A percentile compares a stretch with the other conserved stretches of the same genome.
Conservation (phyloP, 1,284 basidiomycete species). For the Pascua sp. region DNA sequence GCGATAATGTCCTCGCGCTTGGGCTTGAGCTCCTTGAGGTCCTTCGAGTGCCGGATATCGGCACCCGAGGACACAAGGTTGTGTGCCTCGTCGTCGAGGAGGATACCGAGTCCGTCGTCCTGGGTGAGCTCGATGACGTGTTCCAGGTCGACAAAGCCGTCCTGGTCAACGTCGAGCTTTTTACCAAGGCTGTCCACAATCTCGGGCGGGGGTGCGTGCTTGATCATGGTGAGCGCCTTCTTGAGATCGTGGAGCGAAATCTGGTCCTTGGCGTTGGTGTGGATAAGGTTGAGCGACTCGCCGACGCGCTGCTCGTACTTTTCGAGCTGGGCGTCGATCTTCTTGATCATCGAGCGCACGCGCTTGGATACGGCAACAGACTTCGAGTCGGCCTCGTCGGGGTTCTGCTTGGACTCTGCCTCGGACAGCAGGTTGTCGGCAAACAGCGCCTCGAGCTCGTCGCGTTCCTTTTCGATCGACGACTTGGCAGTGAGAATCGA, state of each 20-base stretch:
- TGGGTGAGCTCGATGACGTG: constrained; percentile 51
- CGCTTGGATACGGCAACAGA: constrained; percentile 73
- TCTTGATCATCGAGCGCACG: constrained; percentile 91
- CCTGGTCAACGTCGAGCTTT: constrained; percentile 93
- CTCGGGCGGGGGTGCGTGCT: constrained; percentile 87
- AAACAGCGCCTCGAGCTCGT: constrained; percentile 84
- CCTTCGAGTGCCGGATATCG: constrained; percentile 46
- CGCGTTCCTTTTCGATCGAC: constrained; percentile 93
- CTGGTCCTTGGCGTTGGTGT: constrained; percentile 83
- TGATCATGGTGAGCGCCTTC: constrained; percentile 87
- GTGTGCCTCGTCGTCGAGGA: constrained; percentile 44
- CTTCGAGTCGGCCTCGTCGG: constrained; percentile 45
- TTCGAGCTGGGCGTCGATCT: constrained; percentile 88
- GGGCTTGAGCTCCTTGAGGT: constrained; percentile 44
- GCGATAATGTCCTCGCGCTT: constrained; percentile 49
- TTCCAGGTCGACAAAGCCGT: constrained; percentile 71
- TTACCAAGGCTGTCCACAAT: constrained; percentile 83
- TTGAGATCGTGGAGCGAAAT: constrained; percentile 87
- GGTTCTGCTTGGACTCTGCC: constrained; percentile 56
- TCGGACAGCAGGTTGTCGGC: constrained; percentile 86
- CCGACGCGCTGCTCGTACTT: constrained; percentile 91
- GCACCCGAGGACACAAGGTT: constrained; percentile 43
- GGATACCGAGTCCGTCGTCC: constrained; percentile 49
- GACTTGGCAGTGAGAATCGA: constrained; percentile 90
- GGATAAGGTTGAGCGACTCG: constrained; percentile 87